phyloP scores from a whole-genome alignment of 31 red algal genomes.

The Endocladia muricata region DNA sequence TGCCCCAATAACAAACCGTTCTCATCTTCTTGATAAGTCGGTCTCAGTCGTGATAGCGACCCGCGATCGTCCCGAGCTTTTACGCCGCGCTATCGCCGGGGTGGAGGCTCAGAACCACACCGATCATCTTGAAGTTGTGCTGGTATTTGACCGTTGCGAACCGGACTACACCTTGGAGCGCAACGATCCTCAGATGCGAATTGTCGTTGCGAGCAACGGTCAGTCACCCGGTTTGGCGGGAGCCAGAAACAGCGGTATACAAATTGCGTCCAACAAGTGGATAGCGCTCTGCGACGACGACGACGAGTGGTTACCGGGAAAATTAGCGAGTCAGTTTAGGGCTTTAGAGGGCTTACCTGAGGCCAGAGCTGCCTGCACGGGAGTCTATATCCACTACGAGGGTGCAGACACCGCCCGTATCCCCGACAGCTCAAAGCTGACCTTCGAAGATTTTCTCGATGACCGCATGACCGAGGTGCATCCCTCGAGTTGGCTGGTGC shows the following conservation, averaged over 20 bases:
- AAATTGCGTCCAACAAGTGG: background rate
- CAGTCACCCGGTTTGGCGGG: background rate
- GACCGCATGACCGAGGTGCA: background rate
- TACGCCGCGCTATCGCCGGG: background rate
- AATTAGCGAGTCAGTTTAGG: background rate
- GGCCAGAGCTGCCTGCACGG: background rate
- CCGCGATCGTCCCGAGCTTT: background rate
- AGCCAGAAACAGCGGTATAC: background rate
- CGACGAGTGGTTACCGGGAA: background rate
- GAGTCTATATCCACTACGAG: background rate
- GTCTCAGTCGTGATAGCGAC: conserved; percentile 4
- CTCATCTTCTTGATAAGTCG: too few relatives aligned
- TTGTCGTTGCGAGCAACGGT: background rate
- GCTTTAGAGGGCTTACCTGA: background rate
- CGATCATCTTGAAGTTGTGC: background rate
- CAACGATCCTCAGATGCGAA: background rate
- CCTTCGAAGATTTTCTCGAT: background rate
- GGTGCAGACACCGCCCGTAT: background rate
- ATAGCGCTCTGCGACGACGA: conserved; percentile 10
- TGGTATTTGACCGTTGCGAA: conserved; percentile 1
- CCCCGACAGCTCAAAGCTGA: background rate
- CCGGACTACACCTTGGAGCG: background rate
- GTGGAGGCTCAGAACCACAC: background rate
- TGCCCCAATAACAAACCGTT: too few relatives aligned
- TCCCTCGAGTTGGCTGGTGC: conserved; percentile 1